Evolutionary conservation across 2,329 filamentous ascomycete genomes (phyloP).

Genomic region (Thermothelomyces thermophilus): DNA sequence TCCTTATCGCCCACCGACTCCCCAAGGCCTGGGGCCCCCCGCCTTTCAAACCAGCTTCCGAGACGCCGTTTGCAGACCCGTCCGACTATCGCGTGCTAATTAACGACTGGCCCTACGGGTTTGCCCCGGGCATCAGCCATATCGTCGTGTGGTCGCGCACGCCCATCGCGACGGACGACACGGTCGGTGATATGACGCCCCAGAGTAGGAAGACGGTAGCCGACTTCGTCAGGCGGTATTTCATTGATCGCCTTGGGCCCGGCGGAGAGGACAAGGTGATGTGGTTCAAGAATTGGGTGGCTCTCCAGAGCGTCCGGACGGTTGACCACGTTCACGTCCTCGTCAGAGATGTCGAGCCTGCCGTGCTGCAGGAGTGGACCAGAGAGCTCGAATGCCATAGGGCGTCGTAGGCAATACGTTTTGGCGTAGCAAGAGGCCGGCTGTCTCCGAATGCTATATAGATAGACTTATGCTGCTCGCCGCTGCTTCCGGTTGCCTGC

Average conservation of each 20-base stretch:
- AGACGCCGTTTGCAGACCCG: slow-evolving; percentile 45
- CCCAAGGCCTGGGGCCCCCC: slow-evolving; percentile 57
- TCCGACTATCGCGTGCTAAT: slow-evolving; percentile 63
- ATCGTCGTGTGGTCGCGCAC: slow-evolving; percentile 92
- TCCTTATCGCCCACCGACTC: slow-evolving; percentile 67
- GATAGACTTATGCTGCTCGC: slow-evolving; percentile 38
- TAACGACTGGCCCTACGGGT: slow-evolving; percentile 93
- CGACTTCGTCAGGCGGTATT: slow-evolving; percentile 63
- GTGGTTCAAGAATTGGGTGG: slow-evolving; percentile 95
- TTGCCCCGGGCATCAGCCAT: slow-evolving; percentile 62
- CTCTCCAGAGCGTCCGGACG: slow-evolving; percentile 77
- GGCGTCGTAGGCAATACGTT: slow-evolving; percentile 9
- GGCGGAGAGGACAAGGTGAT: slow-evolving; percentile 49
- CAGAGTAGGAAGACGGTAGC: slow-evolving; percentile 59
- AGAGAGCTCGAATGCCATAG: slow-evolving; percentile 37
- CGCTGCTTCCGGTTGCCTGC: slow-evolving; percentile 49
- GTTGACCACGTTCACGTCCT: slow-evolving; percentile 86
- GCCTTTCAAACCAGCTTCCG: slow-evolving; percentile 47
- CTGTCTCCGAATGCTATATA: slow-evolving; percentile 6
- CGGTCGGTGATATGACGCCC: slow-evolving; percentile 61
- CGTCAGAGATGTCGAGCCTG: slow-evolving; percentile 48
- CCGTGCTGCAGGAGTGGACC: slow-evolving; percentile 49
- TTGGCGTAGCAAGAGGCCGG: background rate
- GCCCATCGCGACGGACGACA: slow-evolving; percentile 63
- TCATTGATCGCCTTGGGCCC: slow-evolving; percentile 51